Conservation (phyloP, 345 rosid genomes). For the Linum tenue region DNA sequence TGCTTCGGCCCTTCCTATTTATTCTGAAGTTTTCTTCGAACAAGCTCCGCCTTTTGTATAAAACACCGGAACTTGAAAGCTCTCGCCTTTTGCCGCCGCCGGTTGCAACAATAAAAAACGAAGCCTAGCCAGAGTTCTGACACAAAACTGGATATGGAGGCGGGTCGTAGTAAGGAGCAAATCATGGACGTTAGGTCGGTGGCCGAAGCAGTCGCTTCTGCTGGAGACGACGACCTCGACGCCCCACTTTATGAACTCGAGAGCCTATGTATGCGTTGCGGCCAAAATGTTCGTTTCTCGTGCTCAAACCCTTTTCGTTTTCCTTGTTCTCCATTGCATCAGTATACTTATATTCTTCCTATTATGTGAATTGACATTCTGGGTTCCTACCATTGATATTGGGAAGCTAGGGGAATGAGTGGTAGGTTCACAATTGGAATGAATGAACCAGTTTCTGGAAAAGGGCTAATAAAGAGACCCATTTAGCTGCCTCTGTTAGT, state of each 20-base stretch:
- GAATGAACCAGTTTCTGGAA: background rate
- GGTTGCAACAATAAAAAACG: background rate
- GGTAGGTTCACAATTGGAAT: background rate
- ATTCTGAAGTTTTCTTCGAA: too few relatives aligned
- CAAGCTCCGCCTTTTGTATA: background rate
- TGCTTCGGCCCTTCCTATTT: too few relatives aligned
- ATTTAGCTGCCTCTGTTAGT: too few relatives aligned
- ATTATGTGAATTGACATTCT: background rate
- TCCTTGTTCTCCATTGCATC: background rate
- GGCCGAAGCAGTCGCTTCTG: slow-evolving; percentile 62
- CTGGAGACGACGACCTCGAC: slow-evolving; percentile 25
- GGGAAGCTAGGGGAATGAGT: background rate
- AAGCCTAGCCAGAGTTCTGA: background rate
- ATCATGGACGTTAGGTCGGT: slow-evolving; percentile 44
- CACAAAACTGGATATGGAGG: background rate
- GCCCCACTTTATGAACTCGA: slow-evolving; percentile 77
- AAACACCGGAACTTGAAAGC: background rate
- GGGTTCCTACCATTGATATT: too few relatives aligned
- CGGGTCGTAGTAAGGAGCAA: slow-evolving; percentile 5
- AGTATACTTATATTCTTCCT: background rate
- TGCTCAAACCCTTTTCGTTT: slow-evolving; percentile 2
- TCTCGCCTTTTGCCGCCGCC: background rate
- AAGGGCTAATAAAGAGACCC: too few relatives aligned
- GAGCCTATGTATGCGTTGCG: slow-evolving; percentile 93
- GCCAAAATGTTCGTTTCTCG: slow-evolving; percentile 42